Evolutionary conservation across 2,329 filamentous ascomycete species (phyloP), one percentile per base, ranked within the genome.

Genomic region (Colletotrichum cordylinicola): DNA sequence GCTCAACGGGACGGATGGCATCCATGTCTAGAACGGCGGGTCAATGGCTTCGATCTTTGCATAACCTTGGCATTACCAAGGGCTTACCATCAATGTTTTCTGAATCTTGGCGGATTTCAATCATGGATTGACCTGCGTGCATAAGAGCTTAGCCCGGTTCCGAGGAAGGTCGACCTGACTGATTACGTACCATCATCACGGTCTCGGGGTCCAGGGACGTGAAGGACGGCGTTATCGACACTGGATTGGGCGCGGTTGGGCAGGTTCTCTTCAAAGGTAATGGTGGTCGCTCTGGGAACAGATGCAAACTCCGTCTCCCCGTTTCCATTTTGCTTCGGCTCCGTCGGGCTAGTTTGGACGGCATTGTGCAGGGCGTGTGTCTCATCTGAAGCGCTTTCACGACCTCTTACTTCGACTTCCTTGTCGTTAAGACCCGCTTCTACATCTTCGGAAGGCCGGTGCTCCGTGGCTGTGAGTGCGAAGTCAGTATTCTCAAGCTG

Each of bases 141-240:
- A 21, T 15, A 24, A 24, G 33, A 35, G 6, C 18, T 64, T 18
- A 39, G 60, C 60, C 9, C 15, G n/a, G 2, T 21, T 27, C 8
- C 21, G 9, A 2, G 43, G 18, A 24, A 39, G 13, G 18, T 21
- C 13, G 10, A 27, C n/a, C 18, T 13, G 8, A 15, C 8, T 21
- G 15, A 61, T 7, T 75, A 79, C 52, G 4, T 56, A 56, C 82
- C 82, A 64, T 77, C 78, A 21, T 84, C 82, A 16, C 82, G 81
- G 56, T 82, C 82, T n/a, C 82, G 78, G 37, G 82, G 82, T 1
- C 81, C 81, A 7, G 82, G 82, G 10, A 84, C 82, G 29, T 83
- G 82, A 2, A 83, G 75, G 3, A 81, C 60, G 39, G 60, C 35
- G n/a, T 37, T 35, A 18, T 64, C n/a, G 8, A 3, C 18, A 48